These are phyloP conservation scores for Smallanthus sonchifolius DNA, from an alignment of 129 eudicot genomes.

Conservation along the genomic window DNA sequence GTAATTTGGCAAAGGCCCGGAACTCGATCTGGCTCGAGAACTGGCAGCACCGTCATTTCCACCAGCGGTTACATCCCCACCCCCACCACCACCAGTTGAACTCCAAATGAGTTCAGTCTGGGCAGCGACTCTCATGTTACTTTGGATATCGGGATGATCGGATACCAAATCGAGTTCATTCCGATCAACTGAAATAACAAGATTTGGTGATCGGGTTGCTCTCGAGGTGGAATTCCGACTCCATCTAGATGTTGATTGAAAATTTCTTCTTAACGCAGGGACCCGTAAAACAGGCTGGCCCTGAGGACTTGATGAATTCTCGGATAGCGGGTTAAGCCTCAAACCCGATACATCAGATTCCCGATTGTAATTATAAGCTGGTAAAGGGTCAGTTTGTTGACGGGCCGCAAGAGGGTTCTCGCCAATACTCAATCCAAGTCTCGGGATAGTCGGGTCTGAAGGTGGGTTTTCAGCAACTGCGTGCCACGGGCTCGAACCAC, in stretches of 20 bases:
- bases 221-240: slow-evolving; percentile 42
- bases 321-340: slow-evolving; percentile 27
- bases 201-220: slow-evolving; percentile 39
- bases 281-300: slow-evolving; percentile 33
- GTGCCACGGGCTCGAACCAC: slow-evolving; percentile 41
- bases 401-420: slow-evolving; percentile 34
- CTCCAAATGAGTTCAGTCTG: slow-evolving; percentile 41
- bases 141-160: slow-evolving; percentile 49
- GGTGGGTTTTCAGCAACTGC: slow-evolving; percentile 21
- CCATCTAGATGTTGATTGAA: slow-evolving; percentile 53
- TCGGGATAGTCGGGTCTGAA: slow-evolving; percentile 44
- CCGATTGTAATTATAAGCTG: slow-evolving; percentile 16
- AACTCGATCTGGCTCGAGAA: slow-evolving; percentile 36
- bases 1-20: slow-evolving; percentile 47
- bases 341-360: slow-evolving; percentile 27
- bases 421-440: slow-evolving; percentile 52
- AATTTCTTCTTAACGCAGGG: slow-evolving; percentile 41
- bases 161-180: slow-evolving; percentile 34
- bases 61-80: neutral
- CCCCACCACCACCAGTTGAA: slow-evolving; percentile 29
- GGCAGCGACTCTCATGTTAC: slow-evolving; percentile 33
- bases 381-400: slow-evolving; percentile 39
- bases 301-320: slow-evolving; percentile 25
- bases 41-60: slow-evolving; percentile 40
- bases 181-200: slow-evolving; percentile 32